Base-by-base conservation (phyloP, 208 protist species). In the Leishmania gerbilli region DNA sequence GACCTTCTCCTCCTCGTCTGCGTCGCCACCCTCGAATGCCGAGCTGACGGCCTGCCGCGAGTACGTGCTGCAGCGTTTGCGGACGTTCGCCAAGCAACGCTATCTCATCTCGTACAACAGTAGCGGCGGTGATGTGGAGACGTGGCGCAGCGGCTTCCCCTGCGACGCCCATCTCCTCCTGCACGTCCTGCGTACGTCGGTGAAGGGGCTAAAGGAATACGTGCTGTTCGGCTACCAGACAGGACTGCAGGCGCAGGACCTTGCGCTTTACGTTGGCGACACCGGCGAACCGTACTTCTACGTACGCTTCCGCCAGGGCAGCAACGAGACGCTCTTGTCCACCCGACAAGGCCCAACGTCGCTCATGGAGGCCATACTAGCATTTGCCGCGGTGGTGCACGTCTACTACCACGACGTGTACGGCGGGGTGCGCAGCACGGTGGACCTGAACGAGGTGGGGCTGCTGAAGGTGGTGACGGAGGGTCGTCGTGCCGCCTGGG, bases 281-380 rank as follows among this genome's bases (percentile, higher is more conserved):
- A 94, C 87, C 21, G 92, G 92, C 7, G 91, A 90, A 75, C 94
- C 94, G 34, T 97, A 97, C 84, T 97, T 95, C 74, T 95, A 95
- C 81, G 90, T 97, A 34, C 87, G 90, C 37, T 87, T 94, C 62
- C 84, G 88, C 49, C 81, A 81, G 53, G 76, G 77, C 77, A 81
- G 82, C 82, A 81, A 69, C 53, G 71, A 79, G 68, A 81, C 84
- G 40, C 80, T 88, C 27, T 77, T 90, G 21, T 88, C 85, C 45
- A 90, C 91, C n/a, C 86, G 85, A 31, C 89, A 86, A 7, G 93
- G 93, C 3, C 42, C 76, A 45, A 79, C 89, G 42, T 95, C 94
- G 49, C 82, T 97, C 27, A 93, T 95, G 72, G 92, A 97, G 79
- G 89, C 94, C 31, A 62, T 97, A 47, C 74, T 95, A 42, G 83